Evolutionary conservation across 805 yeast species (phyloP), one percentile per base, ranked within the genome.

Genomic region (Scheffersomyces amazonensis): DNA sequence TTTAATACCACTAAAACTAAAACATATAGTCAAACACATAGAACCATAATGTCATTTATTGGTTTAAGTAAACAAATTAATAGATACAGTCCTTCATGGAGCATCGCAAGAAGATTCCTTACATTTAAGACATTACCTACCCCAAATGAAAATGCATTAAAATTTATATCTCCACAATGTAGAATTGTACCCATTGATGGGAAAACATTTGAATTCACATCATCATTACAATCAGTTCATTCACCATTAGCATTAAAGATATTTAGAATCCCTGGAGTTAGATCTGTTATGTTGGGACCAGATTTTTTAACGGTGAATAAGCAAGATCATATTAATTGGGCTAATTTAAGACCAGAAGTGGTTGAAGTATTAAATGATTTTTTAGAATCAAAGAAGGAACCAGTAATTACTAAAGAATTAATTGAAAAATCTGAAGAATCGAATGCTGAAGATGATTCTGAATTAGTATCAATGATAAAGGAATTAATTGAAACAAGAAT

Each of bases 401-500:
- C 73, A 1, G 69, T 59, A 3, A 50, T 69, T 18, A 66, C 73
- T n/a, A 60, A 57, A 31, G 70, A 66, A 38, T 57, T 67, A 22
- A 56, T 69, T 12, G 66, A 60, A 20, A 67, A 67, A 24, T 62
- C 64, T 30, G 62, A 64, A 32, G 66, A 72, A 3, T 69, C 68
- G 30, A 77, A 74, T 4, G 59, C 58, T 9, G 95, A 83, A 34
- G 61, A 64, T 27, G 74, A 68, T 43, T 50, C 58, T 21, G 98
- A 91, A 62, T 78, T 88, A 2, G 84, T 88, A 31, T 80, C 86
- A 21, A 84, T 90, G 84, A 88, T 93, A 53, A 86, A 88, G 51
- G 98, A 93, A 56, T 73, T 93, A 40, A 83, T 95, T 40, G 95
- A 86, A 43, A 93, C 99, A 2, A 80, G 97, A 57, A 90, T 93